Evolutionary conservation across 2,329 filamentous ascomycete species (phyloP).

Genomic region (Botryosphaeria dothidea): DNA sequence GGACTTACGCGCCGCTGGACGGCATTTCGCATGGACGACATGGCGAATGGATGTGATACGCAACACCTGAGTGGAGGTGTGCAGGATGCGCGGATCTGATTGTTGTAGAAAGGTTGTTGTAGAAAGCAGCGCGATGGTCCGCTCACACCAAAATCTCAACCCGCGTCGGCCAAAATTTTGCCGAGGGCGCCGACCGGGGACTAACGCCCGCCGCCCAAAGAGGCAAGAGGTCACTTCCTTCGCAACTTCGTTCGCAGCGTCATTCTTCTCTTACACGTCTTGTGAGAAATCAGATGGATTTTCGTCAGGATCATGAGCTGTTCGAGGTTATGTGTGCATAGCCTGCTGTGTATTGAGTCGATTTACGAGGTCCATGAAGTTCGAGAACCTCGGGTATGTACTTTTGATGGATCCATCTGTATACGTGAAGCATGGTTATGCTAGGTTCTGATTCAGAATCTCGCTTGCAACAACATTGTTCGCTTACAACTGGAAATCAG

Average conservation of each 20-base stretch:
- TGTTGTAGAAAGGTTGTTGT: background rate
- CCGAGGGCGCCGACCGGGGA: background rate
- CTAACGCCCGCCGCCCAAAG: background rate
- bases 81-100: background rate
- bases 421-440: background rate
- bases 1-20: conserved; percentile 24
- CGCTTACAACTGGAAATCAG: background rate
- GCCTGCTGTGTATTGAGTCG: background rate
- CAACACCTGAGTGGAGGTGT: background rate
- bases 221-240: background rate
- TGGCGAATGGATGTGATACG: background rate
- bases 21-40: conserved; percentile 31
- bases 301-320: background rate
- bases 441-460: background rate
- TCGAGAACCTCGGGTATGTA: background rate
- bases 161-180: background rate
- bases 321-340: background rate
- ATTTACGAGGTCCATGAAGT: too few species aligned
- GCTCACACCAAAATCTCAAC: conserved; percentile 9
- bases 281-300: background rate
- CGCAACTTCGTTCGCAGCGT: background rate
- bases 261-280: background rate
- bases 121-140: background rate
- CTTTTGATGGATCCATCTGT: background rate
- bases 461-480: background rate